Evolutionary conservation across 441 rosid species (phyloP), one percentile per base, ranked within the genome.

Genomic region (Populus trichocarpa): DNA sequence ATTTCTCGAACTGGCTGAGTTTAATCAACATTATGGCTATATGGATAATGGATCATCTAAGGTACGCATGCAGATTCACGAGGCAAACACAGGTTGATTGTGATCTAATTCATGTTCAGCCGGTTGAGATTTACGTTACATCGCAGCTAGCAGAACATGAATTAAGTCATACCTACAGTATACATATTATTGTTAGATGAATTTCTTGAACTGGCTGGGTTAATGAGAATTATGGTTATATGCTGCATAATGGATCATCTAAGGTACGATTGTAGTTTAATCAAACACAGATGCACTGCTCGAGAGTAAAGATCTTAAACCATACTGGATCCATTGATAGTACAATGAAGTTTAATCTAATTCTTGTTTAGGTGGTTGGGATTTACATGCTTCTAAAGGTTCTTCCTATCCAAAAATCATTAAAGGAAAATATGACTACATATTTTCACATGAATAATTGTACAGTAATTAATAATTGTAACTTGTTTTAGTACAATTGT

Each of bases 1-100:
- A 71, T 81, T 91, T 79, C 85, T 93, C 32, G 91, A 89, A 23
- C 74, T 90, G n/a, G 76, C 86, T 0, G 95, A 90, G 78, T 88
- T 88, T 80, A 86, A 83, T 83, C 95, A 88, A 67, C 83, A 76
- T 77, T 90, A 86, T 81, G 83, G 85, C 35, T 89, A 82, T 88
- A 86, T 87, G 88, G 93, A 90, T 70, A 87, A 89, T 63, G 92
- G 91, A 11, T 90, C 97, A 25, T 91, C 92, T 40, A 93, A 93
- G 99, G 98, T 93, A 83, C 26, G 81, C 64, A 28, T 59, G 12
- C 20, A 18, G 14, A 57, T 70, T 9, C 1, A 25, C 16, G 42
- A 63, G 1, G 50, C 64, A 69, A 46, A 46, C 20, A 46, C 57
- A 4, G 57, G 20, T 20, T 46, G 50, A 12, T 42, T 14, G 57